Conservation (phyloP, 441 rosid genomes). For the Raphanus hybrid region DNA sequence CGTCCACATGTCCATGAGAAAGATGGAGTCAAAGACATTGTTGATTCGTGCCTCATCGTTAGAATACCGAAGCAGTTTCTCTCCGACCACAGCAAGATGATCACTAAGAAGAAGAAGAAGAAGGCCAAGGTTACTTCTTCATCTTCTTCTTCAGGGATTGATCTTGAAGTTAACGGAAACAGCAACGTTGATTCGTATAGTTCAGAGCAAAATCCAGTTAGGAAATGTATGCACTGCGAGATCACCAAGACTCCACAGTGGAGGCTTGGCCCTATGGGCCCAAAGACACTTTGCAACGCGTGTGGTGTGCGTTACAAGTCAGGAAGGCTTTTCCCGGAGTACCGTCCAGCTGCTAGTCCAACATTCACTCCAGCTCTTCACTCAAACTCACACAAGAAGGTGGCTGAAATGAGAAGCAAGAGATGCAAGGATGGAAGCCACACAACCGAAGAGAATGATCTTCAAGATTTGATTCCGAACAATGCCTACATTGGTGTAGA, state of each 20-base stretch:
- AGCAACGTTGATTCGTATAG: constrained; percentile 37
- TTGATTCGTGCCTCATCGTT: constrained; percentile 69
- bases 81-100: constrained; percentile 51
- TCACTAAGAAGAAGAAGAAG: constrained; percentile 61
- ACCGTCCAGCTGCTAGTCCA: constrained; percentile 98
- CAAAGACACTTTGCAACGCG: constrained; percentile 94
- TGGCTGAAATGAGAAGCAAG: constrained; percentile 88
- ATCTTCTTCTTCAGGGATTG: constrained; percentile 32
- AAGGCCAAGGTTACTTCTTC: constrained; percentile 55
- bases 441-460: constrained; percentile 31
- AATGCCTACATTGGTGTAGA: constrained; percentile 49
- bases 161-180: constrained; percentile 38
- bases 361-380: constrained; percentile 82
- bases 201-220: constrained; percentile 47
- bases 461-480: constrained; percentile 55
- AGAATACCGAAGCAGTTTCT: constrained; percentile 61
- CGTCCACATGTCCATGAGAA: constrained; percentile 57
- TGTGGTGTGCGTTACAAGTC: constrained; percentile 95
- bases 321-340: constrained; percentile 93
- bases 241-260: constrained; percentile 96
- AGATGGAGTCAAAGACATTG: constrained; percentile 40
- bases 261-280: constrained; percentile 99
- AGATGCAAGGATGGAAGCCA: constrained; percentile 30
- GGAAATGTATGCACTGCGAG: constrained; percentile 96
- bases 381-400: constrained; percentile 96